phyloP scores from a whole-genome alignment of 2,329 filamentous ascomycete species.

The Metarhizium guizhouense region DNA sequence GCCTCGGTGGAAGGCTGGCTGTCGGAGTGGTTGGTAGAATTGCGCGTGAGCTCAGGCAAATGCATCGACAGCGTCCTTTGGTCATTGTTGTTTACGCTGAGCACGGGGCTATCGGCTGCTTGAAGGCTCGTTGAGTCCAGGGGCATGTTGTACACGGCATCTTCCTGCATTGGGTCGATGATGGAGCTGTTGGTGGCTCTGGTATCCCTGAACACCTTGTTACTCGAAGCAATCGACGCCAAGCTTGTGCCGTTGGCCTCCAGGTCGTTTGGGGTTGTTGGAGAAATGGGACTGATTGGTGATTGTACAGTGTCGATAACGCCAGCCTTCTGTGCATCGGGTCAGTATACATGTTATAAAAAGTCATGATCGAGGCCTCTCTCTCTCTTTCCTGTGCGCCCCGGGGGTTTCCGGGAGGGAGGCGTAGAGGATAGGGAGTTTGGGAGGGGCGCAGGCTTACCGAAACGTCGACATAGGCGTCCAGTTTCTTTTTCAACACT shows the following conservation, averaged over 20 bases:
- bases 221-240: conserved; percentile 4
- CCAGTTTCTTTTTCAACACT: conserved; percentile 75
- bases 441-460: conserved; percentile 10
- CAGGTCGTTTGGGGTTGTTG: conserved; percentile 11
- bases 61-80: background rate
- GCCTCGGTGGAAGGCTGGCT: conserved; percentile 26
- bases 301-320: background rate
- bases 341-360: background rate
- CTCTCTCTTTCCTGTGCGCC: background rate
- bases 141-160: conserved; percentile 23
- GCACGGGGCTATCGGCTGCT: conserved; percentile 18
- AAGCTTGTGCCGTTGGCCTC: conserved; percentile 1
- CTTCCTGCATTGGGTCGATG: conserved; percentile 22
- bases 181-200: conserved; percentile 6
- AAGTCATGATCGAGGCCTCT: too few relatives aligned
- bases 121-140: conserved; percentile 16
- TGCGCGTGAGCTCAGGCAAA: background rate
- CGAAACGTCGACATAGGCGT: conserved; percentile 40
- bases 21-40: conserved; percentile 10
- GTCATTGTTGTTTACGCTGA: conserved; percentile 7
- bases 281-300: conserved; percentile 8
- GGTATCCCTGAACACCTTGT: background rate
- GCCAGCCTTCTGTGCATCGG: background rate
- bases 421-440: background rate
- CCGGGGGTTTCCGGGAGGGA: too few relatives aligned